Percentiles rank a stretch among this genome's conserved stretches.
These are phyloP conservation scores for Boletus subcaerulescens DNA, from an alignment of 768 basidiomycete genomes.

Conservation along the genomic window DNA sequence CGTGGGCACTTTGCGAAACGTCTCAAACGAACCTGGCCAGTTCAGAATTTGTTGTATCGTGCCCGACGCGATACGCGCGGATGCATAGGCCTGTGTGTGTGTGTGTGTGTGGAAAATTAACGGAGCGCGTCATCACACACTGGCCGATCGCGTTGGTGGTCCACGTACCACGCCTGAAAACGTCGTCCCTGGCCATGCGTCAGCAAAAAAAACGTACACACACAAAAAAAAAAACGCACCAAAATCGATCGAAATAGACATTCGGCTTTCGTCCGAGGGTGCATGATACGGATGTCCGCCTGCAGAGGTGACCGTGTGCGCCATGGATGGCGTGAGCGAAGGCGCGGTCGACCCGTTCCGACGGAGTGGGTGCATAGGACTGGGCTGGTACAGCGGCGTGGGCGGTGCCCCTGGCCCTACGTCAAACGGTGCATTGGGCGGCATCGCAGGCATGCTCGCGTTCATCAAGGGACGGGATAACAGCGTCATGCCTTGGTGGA, in stretches of 20 bases:
- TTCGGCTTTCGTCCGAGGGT: slow-evolving; percentile 62
- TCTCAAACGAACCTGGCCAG: slow-evolving; percentile 86
- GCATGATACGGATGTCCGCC: neutral
- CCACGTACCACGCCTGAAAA: slow-evolving; percentile 80
- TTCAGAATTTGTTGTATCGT: slow-evolving; percentile 79
- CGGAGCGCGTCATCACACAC: too few species aligned
- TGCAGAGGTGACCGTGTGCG: neutral
- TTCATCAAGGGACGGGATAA: neutral
- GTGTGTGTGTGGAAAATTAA: slow-evolving; percentile 23
- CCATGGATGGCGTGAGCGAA: slow-evolving; percentile 7
- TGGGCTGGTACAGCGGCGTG: slow-evolving; percentile 28
- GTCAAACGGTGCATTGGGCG: neutral
- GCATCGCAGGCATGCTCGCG: neutral
- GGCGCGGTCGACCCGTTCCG: slow-evolving; percentile 25
- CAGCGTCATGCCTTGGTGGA: neutral
- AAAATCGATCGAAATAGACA: slow-evolving; percentile 82
- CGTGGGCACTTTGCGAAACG: slow-evolving; percentile 83
- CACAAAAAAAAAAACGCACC: slow-evolving; percentile 45
- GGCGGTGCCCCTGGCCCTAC: neutral
- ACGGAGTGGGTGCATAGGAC: slow-evolving; percentile 22
- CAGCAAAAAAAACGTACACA: neutral
- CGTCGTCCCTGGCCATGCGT: slow-evolving; percentile 59
- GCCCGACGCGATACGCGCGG: slow-evolving; percentile 77
- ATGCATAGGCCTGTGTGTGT: slow-evolving; percentile 69
- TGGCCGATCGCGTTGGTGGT: too few species aligned